Percentiles rank a stretch among this genome's conserved stretches.
phyloP scores from a whole-genome alignment of 2,329 filamentous ascomycete species.

The Geosmithia morbida region DNA sequence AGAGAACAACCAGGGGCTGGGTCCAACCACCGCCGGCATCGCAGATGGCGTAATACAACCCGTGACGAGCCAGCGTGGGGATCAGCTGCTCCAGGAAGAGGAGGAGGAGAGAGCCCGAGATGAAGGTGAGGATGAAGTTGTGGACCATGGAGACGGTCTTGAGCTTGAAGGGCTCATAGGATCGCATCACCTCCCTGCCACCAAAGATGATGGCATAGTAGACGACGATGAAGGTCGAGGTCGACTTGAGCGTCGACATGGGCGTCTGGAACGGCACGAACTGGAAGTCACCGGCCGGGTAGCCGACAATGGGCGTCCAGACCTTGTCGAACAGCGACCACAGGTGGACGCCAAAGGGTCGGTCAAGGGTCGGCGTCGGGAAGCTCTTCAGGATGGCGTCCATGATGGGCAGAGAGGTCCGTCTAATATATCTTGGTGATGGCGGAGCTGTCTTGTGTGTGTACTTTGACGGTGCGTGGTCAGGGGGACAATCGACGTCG shows the following conservation, averaged over 20 bases:
- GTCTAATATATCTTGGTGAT: background rate
- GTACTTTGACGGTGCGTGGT: background rate
- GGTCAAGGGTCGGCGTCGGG: conserved; percentile 69
- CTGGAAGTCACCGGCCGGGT: conserved; percentile 71
- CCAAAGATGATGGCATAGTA: conserved; percentile 95
- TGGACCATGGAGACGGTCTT: conserved; percentile 86
- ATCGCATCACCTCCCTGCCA: conserved; percentile 83
- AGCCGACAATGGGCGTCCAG: conserved; percentile 64
- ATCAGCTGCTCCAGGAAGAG: conserved; percentile 88
- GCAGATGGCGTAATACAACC: conserved; percentile 85
- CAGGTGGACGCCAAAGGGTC: conserved; percentile 78
- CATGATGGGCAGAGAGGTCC: conserved; percentile 14
- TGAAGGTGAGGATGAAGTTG: conserved; percentile 84
- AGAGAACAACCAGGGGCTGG: conserved; percentile 79
- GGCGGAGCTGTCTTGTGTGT: background rate
- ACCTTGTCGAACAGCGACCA: conserved; percentile 92
- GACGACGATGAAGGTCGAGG: conserved; percentile 62
- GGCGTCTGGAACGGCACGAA: conserved; percentile 73
- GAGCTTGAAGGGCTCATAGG: conserved; percentile 71
- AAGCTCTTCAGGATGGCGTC: conserved; percentile 35
- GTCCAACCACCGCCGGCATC: conserved; percentile 75
- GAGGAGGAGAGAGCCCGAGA: conserved; percentile 66
- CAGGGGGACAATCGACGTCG: background rate
- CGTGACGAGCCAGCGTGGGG: conserved; percentile 64
- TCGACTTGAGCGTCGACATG: conserved; percentile 80